Evolutionary conservation across 768 basidiomycete species (phyloP).

Genomic region (Xanthoconium stramineum): DNA sequence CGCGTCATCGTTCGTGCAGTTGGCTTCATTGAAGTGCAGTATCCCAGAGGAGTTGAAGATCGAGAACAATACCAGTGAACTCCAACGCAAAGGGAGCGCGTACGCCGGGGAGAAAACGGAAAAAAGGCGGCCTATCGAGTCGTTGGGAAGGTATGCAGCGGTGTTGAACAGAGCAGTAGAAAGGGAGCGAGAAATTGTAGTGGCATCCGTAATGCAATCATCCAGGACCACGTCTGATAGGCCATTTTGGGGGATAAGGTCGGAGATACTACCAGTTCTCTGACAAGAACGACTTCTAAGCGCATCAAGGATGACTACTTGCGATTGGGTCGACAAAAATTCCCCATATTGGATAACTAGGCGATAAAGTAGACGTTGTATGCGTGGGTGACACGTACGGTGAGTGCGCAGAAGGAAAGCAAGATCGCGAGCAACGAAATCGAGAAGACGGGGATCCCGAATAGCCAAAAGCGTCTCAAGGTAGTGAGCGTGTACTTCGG

Average conservation of each 20-base stretch:
- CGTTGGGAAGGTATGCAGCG: not conserved
- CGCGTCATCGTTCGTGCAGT: not conserved
- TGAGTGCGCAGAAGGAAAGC: conserved; percentile 32
- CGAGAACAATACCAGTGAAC: conserved; percentile 39
- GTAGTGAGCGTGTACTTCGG: conserved; percentile 48
- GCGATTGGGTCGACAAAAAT: conserved; percentile 25
- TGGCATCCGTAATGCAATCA: conserved; percentile 4
- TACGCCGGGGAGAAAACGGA: conserved; percentile 30
- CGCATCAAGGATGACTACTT: conserved; percentile 34
- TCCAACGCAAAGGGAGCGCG: conserved; percentile 40
- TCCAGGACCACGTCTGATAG: not conserved
- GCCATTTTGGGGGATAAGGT: not conserved
- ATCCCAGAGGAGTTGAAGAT: conserved; percentile 19
- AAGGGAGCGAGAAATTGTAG: conserved; percentile 13
- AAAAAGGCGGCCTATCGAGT: conserved; percentile 2
- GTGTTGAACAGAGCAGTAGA: conserved; percentile 11
- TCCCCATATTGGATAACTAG: conserved; percentile 31
- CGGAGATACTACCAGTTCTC: not conserved
- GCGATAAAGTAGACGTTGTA: conserved; percentile 43
- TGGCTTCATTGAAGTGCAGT: not conserved
- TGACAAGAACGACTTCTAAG: conserved; percentile 34
- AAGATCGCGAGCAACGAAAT: conserved; percentile 35
- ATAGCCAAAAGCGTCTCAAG: conserved; percentile 38
- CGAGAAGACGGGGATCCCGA: conserved; percentile 25
- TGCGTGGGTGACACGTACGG: conserved; percentile 31